Evolutionary conservation across 1,139 yeast genomes (phyloP), one percentile per base, ranked within the genome.

Genomic region (Meyerozyma athensensis): DNA sequence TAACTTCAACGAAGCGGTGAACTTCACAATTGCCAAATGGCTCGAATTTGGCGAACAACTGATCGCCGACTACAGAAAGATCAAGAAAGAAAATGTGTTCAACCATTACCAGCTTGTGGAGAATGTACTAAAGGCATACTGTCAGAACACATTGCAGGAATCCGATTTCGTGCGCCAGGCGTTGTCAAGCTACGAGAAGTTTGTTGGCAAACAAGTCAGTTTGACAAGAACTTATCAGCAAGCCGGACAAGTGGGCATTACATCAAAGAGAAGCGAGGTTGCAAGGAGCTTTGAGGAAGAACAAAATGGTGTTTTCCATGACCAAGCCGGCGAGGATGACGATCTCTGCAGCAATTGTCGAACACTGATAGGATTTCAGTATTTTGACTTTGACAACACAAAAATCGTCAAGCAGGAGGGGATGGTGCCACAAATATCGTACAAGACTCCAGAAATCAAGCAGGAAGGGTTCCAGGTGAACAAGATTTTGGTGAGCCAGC

Each of bases 1-100:
- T 52, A 84, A 84, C 52, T 73, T 84, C 43, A 86, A 86, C 43
- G 94, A 84, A 51, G 89, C 92, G 2, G 94, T 84, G 7, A 84
- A 84, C 53, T 84, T 84, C 56, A 84, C 90, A 3, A 69, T 79
- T 68, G 73, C 77, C 37, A 67, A 71, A 34, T 84, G 94, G 94
- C 56, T 84, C 19, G 74, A 71, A 12, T 78, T 62, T 55, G 90
- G 92, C 2, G 71, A 78, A 10, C 59, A 64, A 35, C 75, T 90
- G 0, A 64, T 81, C 3, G 45, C 54, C 14, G 84, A 81, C 45
- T 84, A 84, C 53, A 69, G 67, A 45, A 43, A 52, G 18, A 77
- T 76, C 26, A 68, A 66, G 40, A 78, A 77, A 50, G 82, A 78
- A 46, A 75, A 75, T 49, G 83, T 77, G 1, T 77, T 78, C 50